Evolutionary conservation across 2,329 filamentous ascomycete species (phyloP).

Genomic region (Tolypocladium cylindrosporum): DNA sequence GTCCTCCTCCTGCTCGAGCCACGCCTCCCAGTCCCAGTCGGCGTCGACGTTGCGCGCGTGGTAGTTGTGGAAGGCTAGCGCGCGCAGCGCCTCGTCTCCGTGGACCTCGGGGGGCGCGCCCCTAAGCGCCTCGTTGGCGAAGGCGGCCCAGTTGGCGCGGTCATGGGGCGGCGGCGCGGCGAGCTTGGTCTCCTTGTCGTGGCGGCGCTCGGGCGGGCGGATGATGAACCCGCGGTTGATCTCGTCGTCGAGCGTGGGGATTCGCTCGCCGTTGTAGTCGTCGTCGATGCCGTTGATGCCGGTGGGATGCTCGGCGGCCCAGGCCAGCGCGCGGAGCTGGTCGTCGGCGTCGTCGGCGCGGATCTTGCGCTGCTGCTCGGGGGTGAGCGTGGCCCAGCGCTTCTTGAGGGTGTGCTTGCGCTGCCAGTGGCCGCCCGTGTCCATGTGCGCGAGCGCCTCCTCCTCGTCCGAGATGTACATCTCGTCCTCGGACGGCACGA

Average conservation of each 20-base stretch:
- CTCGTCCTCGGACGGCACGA: conserved; percentile 39
- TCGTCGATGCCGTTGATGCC: conserved; percentile 4
- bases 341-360: conserved; percentile 24
- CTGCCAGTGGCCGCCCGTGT: conserved; percentile 29
- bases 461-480: conserved; percentile 42
- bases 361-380: conserved; percentile 26
- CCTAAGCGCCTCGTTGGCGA: conserved; percentile 13
- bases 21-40: conserved; percentile 12
- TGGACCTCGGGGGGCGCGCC: conserved; percentile 11
- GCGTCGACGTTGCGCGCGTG: conserved; percentile 5
- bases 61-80: conserved; percentile 13
- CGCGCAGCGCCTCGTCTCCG: conserved; percentile 14
- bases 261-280: not conserved
- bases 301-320: conserved; percentile 14
- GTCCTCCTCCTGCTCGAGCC: conserved; percentile 9
- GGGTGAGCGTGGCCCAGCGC: conserved; percentile 27
- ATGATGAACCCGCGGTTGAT: conserved; percentile 22
- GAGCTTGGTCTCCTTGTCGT: not conserved
- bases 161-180: conserved; percentile 11
- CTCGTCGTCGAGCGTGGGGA: conserved; percentile 19
- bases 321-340: conserved; percentile 22
- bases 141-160: conserved; percentile 13
- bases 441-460: conserved; percentile 17
- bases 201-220: conserved; percentile 6
- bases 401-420: conserved; percentile 34